Evolutionary conservation across 1,139 yeast genomes (phyloP).

Genomic region (Candida sp.): DNA sequence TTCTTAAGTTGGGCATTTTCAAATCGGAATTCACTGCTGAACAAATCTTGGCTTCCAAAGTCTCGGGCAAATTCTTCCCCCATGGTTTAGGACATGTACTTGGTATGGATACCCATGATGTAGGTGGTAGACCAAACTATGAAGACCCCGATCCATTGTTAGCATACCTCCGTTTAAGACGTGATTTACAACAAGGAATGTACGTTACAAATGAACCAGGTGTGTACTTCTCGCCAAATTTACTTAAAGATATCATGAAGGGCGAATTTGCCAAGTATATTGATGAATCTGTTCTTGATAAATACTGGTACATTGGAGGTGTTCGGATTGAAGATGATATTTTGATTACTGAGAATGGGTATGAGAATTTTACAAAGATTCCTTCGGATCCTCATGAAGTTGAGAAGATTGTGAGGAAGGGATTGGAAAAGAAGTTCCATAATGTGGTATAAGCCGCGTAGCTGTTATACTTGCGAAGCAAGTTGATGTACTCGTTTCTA

Average conservation of each 20-base stretch:
- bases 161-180: slow-evolving; percentile 74
- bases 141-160: slow-evolving; percentile 76
- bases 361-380: slow-evolving; percentile 75
- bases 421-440: slow-evolving; percentile 66
- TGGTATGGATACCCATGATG: slow-evolving; percentile 97
- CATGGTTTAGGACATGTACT: slow-evolving; percentile 94
- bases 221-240: slow-evolving; percentile 79
- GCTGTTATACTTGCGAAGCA: too few species aligned
- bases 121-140: slow-evolving; percentile 84
- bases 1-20: slow-evolving; percentile 76
- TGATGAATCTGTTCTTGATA: slow-evolving; percentile 60
- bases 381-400: slow-evolving; percentile 86
- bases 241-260: slow-evolving; percentile 65
- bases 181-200: slow-evolving; percentile 72
- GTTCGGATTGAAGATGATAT: slow-evolving; percentile 96
- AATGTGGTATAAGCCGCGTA: slow-evolving; percentile 34
- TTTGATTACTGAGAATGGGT: slow-evolving; percentile 71
- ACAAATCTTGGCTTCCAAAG: slow-evolving; percentile 66
- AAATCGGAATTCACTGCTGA: slow-evolving; percentile 53
- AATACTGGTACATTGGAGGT: slow-evolving; percentile 89
- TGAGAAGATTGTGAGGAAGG: slow-evolving; percentile 67
- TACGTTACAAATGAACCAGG: slow-evolving; percentile 97
- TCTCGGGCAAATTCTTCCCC: slow-evolving; percentile 82
- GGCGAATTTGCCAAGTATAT: slow-evolving; percentile 59
- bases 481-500: too few species aligned